Percentiles rank a stretch among this genome's conserved stretches.
These are phyloP conservation scores for Sugiyamaella mastotermitis DNA, from an alignment of 805 yeast genomes.

Conservation along the genomic window DNA sequence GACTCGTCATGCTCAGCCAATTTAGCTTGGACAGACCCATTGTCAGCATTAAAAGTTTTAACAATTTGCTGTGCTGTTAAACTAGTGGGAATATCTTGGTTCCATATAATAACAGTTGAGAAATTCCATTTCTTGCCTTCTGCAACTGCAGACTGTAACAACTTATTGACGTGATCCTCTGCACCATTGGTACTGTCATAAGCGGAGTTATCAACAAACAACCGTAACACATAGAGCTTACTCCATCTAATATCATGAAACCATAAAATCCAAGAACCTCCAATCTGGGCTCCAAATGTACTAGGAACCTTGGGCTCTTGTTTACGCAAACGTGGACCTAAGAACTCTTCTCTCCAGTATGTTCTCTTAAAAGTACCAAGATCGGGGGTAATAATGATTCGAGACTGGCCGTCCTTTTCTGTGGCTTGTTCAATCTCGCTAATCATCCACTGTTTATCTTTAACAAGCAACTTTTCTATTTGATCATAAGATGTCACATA, in stretches of 20 bases:
- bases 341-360: conserved; percentile 19
- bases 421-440: conserved; percentile 10
- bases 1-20: conserved; percentile 15
- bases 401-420: conserved; percentile 20
- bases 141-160: conserved; percentile 15
- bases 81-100: conserved; percentile 32
- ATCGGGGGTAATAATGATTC: conserved; percentile 20
- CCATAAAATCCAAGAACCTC: conserved; percentile 25
- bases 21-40: conserved; percentile 1
- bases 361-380: conserved; percentile 15
- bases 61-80: conserved; percentile 28
- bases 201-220: conserved; percentile 12
- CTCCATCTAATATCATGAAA: conserved; percentile 20
- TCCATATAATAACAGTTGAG: conserved; percentile 35
- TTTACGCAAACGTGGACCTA: conserved; percentile 13
- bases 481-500: background rate
- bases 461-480: conserved; percentile 5
- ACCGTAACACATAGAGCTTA: conserved; percentile 19
- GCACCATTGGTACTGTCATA: conserved; percentile 19
- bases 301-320: conserved; percentile 14
- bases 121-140: conserved; percentile 31
- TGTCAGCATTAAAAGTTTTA: conserved; percentile 7
- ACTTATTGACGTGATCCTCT: conserved; percentile 27
- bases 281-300: conserved; percentile 22
- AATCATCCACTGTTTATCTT: conserved; percentile 9